phyloP scores from a whole-genome alignment of 2,329 filamentous ascomycete genomes.

The Monosporascus ibericus region DNA sequence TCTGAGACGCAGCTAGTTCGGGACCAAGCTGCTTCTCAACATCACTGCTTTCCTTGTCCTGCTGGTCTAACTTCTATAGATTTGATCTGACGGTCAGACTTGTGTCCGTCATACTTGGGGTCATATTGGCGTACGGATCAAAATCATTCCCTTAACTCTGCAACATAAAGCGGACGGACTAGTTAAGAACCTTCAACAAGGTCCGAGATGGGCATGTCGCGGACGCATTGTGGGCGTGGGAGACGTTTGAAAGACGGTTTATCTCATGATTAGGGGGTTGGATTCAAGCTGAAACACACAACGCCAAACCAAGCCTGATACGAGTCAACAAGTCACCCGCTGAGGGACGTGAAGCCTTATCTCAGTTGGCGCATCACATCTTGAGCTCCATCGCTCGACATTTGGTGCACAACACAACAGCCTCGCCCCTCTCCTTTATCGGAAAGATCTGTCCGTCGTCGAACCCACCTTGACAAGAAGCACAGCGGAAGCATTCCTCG shows the following conservation, averaged over 20 bases:
- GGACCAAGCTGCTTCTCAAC: neutral
- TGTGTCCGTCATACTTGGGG: too few species aligned
- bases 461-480: conserved; percentile 52
- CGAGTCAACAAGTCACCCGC: neutral
- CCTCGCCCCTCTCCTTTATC: conserved; percentile 43
- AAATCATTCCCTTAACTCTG: too few species aligned
- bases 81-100: too few species aligned
- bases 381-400: conserved; percentile 58
- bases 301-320: neutral
- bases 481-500: conserved; percentile 82
- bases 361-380: conserved; percentile 30
- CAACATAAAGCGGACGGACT: too few species aligned
- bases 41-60: neutral
- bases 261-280: neutral
- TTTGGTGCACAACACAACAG: conserved; percentile 52
- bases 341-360: neutral
- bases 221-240: neutral
- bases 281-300: neutral
- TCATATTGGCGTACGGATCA: too few species aligned
- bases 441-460: conserved; percentile 62
- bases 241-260: neutral
- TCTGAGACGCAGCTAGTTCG: neutral
- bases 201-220: neutral
- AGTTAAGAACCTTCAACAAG: too few species aligned
- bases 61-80: neutral